phyloP scores from a whole-genome alignment of 2,329 filamentous ascomycete species.

The Aspergillus felis region DNA sequence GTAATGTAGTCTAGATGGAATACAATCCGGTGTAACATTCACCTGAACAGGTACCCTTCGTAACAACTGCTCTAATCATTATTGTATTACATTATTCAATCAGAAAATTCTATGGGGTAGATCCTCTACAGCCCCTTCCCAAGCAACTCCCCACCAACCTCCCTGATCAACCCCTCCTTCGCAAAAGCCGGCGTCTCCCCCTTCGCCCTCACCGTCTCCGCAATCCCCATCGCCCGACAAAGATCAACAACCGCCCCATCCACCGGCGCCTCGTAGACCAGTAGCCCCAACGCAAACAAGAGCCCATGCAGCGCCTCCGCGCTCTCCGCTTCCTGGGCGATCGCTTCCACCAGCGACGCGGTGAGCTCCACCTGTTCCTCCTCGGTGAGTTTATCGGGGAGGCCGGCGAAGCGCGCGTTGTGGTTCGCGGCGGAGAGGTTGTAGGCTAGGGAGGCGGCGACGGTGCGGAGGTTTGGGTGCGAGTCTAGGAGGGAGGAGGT shows the following conservation, averaged over 20 bases:
- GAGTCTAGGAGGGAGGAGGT: conserved; percentile 76
- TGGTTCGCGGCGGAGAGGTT: conserved; percentile 74
- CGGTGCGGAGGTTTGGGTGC: conserved; percentile 71
- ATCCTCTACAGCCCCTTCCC: conserved; percentile 37
- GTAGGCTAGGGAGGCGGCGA: conserved; percentile 77
- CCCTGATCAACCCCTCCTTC: conserved; percentile 54
- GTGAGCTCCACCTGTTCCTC: conserved; percentile 75
- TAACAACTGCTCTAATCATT: background rate
- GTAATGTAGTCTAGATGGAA: conserved; percentile 2
- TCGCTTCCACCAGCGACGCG: conserved; percentile 74
- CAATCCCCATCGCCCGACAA: conserved; percentile 72
- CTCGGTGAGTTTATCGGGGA: conserved; percentile 59
- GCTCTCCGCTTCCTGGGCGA: conserved; percentile 51
- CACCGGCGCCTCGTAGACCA: conserved; percentile 66
- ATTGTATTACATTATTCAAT: background rate
- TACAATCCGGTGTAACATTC: background rate
- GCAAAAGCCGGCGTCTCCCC: conserved; percentile 52
- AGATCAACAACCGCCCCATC: conserved; percentile 76
- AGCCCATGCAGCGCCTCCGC: conserved; percentile 72
- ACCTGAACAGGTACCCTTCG: too few species aligned
- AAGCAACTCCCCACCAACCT: conserved; percentile 34
- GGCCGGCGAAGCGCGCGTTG: conserved; percentile 56
- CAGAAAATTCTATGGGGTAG: background rate
- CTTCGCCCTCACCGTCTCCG: conserved; percentile 57
- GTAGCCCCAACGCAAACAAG: conserved; percentile 68